A percentile compares a stretch with the other conserved stretches of the same genome.
Evolutionary conservation across 2,329 filamentous ascomycete genomes (phyloP).

Genomic region (Polychaeton citri): DNA sequence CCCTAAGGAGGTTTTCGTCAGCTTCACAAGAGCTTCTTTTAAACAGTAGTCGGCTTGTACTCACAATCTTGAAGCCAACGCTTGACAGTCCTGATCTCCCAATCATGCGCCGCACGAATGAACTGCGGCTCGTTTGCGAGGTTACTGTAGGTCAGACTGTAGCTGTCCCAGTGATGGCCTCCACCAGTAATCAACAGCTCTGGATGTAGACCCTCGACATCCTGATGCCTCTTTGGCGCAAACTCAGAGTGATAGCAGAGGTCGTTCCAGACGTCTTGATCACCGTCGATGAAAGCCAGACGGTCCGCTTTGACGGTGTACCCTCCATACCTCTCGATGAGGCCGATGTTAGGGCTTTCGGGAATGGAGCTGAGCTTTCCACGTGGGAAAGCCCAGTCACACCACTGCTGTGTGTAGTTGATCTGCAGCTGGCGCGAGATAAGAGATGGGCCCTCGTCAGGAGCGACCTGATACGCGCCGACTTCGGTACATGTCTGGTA

Average conservation of each 20-base stretch:
- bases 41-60: too few species aligned
- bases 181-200: constrained; percentile 37
- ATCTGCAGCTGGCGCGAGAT: too few species aligned
- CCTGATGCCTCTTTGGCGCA: constrained; percentile 16
- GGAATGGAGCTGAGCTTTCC: constrained; percentile 35
- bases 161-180: too few species aligned
- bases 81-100: too few species aligned
- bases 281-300: constrained; percentile 39
- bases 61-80: too few species aligned
- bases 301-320: constrained; percentile 34
- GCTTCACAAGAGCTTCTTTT: too few species aligned
- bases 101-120: too few species aligned
- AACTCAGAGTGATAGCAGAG: constrained; percentile 37
- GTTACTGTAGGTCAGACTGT: too few species aligned
- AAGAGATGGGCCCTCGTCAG: too few species aligned
- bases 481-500: constrained; percentile 37
- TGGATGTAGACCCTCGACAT: constrained; percentile 30
- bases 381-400: constrained; percentile 39
- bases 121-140: too few species aligned
- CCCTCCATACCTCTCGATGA: constrained; percentile 35
- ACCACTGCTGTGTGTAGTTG: constrained; percentile 43
- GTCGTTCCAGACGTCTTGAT: constrained; percentile 40
- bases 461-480: too few species aligned
- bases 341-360: constrained; percentile 26
- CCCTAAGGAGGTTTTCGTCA: too few species aligned